Evolutionary conservation across 2,329 filamentous ascomycete genomes (phyloP), one percentile per base, ranked within the genome.

Genomic region (Colletotrichum orchidophilum): DNA sequence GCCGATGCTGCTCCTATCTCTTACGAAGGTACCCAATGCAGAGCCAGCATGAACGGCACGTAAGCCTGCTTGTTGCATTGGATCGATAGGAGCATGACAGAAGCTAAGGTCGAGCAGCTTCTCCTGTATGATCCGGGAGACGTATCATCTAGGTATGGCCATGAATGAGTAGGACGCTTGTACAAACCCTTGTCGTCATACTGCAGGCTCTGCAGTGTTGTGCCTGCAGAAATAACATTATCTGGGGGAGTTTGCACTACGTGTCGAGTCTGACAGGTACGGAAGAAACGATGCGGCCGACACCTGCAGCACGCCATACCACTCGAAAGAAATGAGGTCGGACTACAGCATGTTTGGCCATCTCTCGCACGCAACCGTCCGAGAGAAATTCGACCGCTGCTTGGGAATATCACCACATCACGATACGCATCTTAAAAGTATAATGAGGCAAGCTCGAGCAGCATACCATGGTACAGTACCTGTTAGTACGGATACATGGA

Each of bases 211-310:
- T 42, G 49, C 55, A 58, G 26, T 31, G 29, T 29, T 26, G 35
- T 61, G 58, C 64, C 18, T 58, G 66, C 49, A 71, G 18, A 35
- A 53, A 11, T 46, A 49, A 53, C 53, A 57, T 27, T 63, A 58
- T 53, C 31, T 39, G 26, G 58, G 18, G 63, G 42, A 49, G 42
- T 46, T 68, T 63, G 60, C 55, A 65, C 66, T 49, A 61, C 66
- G 54, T 72, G 49, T 70, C 66, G 50, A 61, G 70, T 62, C 66
- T 57, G 70, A 72, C 70, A 61, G 60, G 66, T 57, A 61, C 55
- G 27, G 58, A 64, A 39, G 42, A 42, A 58, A 55, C 39, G 49
- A 64, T 61, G 50, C 15, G 2, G 39, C 39, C 29, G 54, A 61
- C n/a, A 54, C 60, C 60, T 72, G 66, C 66, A 72, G 59, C 13